phyloP scores from a whole-genome alignment of 1,284 basidiomycete genomes.

The Hymenochaete sp. region DNA sequence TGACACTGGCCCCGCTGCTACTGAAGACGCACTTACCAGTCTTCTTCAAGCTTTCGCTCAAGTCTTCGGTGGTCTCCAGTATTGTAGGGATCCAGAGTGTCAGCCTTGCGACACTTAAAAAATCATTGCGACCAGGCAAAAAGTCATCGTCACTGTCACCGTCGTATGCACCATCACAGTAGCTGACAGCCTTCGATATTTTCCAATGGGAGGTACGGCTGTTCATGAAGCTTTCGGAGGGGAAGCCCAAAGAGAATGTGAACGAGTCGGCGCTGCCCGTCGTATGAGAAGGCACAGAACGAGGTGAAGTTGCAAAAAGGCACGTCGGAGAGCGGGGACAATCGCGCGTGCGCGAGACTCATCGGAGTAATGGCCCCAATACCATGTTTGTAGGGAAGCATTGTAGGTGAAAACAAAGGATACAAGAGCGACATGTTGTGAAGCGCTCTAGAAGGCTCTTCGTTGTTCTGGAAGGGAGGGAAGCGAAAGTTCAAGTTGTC shows the following conservation, averaged over 20 bases:
- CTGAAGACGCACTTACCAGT: neutral
- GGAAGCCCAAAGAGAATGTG: slow-evolving; percentile 3
- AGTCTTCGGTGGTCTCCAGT: slow-evolving; percentile 7
- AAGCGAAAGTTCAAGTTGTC: neutral
- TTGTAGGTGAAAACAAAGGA: slow-evolving; percentile 5
- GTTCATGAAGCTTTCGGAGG: slow-evolving; percentile 8
- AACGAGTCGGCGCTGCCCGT: neutral
- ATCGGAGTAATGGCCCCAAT: slow-evolving; percentile 3
- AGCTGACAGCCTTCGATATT: slow-evolving; percentile 7
- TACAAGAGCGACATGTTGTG: slow-evolving; percentile 4
- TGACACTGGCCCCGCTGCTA: neutral
- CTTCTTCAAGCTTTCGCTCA: neutral
- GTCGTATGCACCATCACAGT: slow-evolving; percentile 11
- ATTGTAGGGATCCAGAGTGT: neutral
- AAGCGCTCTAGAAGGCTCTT: slow-evolving; percentile 3
- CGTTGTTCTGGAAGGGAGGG: neutral
- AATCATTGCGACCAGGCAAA: neutral
- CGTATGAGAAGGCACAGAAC: neutral
- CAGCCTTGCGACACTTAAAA: slow-evolving; percentile 10
- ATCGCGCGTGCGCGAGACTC: slow-evolving; percentile 4
- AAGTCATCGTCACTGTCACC: slow-evolving; percentile 17
- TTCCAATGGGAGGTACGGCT: slow-evolving; percentile 7
- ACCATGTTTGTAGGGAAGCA: slow-evolving; percentile 6
- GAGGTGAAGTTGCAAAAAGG: slow-evolving; percentile 3
- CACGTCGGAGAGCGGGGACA: slow-evolving; percentile 4